These are phyloP conservation scores for Corymbia maculata DNA, from an alignment of 345 rosid genomes.

Conservation along the genomic window DNA sequence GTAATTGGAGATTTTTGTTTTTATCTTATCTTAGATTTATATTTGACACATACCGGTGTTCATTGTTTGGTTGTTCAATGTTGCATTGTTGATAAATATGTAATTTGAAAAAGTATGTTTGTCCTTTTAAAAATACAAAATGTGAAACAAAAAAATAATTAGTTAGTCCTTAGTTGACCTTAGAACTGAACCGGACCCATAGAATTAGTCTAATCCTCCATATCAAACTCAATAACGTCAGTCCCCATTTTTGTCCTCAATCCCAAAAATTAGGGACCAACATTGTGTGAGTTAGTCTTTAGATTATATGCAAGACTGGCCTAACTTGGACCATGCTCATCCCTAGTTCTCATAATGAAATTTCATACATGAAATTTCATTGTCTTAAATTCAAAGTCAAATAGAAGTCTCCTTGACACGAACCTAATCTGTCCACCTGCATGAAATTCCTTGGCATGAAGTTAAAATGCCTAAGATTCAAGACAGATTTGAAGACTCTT, in stretches of 20 bases:
- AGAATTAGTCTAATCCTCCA: too few species aligned
- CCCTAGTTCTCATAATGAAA: not conserved
- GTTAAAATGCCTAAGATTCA: not conserved
- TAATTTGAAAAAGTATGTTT: too few species aligned
- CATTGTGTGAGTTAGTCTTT: accelerated
- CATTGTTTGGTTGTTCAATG: not conserved
- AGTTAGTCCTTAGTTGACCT: accelerated
- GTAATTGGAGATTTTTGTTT: not conserved
- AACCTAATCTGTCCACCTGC: not conserved
- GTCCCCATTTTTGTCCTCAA: too few species aligned
- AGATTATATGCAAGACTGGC: not conserved
- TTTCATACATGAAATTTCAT: not conserved
- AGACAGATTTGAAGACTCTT: not conserved
- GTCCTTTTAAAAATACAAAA: accelerated
- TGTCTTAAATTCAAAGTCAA: not conserved
- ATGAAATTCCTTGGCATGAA: not conserved
- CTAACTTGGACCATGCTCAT: not conserved
- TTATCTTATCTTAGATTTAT: too few species aligned
- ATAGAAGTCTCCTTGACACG: not conserved
- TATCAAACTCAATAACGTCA: too few species aligned
- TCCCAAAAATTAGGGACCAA: not conserved
- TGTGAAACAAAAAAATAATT: not conserved
- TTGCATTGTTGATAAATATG: not conserved
- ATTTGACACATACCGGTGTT: too few species aligned
- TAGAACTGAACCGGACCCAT: accelerated